Evolutionary conservation across 2,329 filamentous ascomycete genomes (phyloP), one percentile per base, ranked within the genome.

Genomic region (Pestalotiopsis sp.): DNA sequence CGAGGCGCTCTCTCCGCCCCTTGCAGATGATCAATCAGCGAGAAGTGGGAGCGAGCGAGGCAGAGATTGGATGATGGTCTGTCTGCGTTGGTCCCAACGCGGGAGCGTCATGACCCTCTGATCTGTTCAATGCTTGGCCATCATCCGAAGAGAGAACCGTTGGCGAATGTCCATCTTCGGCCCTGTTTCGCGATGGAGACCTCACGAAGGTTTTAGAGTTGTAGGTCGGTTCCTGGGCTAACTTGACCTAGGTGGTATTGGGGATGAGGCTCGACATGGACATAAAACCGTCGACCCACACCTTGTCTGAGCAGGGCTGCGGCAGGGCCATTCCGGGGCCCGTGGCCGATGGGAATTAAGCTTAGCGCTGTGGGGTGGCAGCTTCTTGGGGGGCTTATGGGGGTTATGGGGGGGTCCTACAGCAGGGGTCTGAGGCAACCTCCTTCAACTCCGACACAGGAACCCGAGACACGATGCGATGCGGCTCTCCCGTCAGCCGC

Each of bases 361-460:
- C 52, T 66, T 66, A 66, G 65, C 40, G 31, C 20, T 14, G 31
- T 45, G 27, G 56, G 27, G 27, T 23, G n/a, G 41, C n/a, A 25
- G 41, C 52, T 20, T 6, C 23, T 17, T 36, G 31, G 31, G 31
- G 31, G 31, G 31, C 31, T 36, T 36, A 36, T 36, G 31, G 31
- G 31, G 31, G 31, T 36, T 36, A 36, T 36, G 31, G 31, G 31
- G 31, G 31, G 31, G 31, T 36, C 31, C 31, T 36, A 36, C 36
- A 31, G 12, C 65, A n/a, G 65, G 65, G 65, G 65, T 66, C 65
- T 66, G 65, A 66, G 52, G 65, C 65, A 59, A 25, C 20, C 25
- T 40, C 25, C 65, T 59, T 7, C 38, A 23, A 52, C 20, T 58
- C 31, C 49, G 38, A 40, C 14, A 65, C 62, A 57, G 25, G 25